Evolutionary conservation across 306 rosid species (phyloP).

Genomic region (Crataegus laevigata): DNA sequence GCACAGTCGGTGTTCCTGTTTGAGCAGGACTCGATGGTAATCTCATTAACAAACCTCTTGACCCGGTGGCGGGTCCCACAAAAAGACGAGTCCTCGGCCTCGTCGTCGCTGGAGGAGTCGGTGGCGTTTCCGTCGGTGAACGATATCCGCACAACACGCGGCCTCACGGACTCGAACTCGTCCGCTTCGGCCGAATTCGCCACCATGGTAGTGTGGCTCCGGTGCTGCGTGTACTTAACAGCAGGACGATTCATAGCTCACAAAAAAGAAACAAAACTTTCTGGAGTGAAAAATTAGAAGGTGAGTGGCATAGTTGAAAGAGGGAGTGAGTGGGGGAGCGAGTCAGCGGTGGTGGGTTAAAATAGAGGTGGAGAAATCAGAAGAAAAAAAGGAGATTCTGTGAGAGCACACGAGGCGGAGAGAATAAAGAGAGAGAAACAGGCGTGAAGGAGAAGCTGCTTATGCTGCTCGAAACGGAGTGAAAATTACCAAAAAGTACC

Average conservation of each 20-base stretch:
- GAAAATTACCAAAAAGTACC: conserved; percentile 17
- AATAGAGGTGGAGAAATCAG: conserved; percentile 1
- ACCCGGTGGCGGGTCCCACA: conserved; percentile 29
- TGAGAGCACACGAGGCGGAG: conserved; percentile 27
- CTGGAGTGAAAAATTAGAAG: background rate
- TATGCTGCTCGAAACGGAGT: conserved; percentile 37
- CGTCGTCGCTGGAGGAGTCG: conserved; percentile 85
- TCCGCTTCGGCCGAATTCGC: conserved; percentile 2
- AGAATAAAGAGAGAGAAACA: conserved; percentile 32
- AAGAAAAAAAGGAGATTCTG: conserved; percentile 26
- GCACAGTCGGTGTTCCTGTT: conserved; percentile 5
- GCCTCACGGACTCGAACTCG: conserved; percentile 9
- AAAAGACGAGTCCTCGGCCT: background rate
- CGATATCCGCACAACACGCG: conserved; percentile 46
- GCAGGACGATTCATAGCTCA: conserved; percentile 17
- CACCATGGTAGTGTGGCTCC: conserved; percentile 35
- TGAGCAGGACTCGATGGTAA: conserved; percentile 39
- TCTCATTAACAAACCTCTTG: conserved; percentile 60
- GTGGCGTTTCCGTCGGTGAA: conserved; percentile 75
- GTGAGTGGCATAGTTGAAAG: conserved; percentile 19
- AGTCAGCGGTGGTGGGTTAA: background rate
- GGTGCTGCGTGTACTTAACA: conserved; percentile 43
- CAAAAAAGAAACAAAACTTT: background rate
- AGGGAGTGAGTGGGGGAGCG: conserved; percentile 4
- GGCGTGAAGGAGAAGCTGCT: background rate